phyloP scores from a whole-genome alignment of 805 yeast species.

The Barnettozyma populi region DNA sequence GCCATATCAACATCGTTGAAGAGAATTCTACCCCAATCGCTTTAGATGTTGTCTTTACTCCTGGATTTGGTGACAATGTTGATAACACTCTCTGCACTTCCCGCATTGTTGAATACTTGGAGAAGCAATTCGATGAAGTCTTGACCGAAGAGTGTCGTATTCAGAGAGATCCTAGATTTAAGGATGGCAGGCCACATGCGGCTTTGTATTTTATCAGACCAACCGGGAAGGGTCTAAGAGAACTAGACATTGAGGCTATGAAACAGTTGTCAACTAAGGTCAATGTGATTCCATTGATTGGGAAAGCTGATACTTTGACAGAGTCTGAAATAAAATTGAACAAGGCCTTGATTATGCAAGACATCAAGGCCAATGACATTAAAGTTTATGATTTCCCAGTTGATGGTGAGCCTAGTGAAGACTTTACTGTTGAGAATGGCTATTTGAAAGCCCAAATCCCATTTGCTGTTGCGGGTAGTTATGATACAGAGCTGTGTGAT shows the following conservation, averaged over 20 bases:
- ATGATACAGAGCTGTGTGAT: constrained; percentile 29
- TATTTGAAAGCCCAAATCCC: constrained; percentile 47
- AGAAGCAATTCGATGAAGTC: constrained; percentile 65
- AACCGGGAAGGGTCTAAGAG: constrained; percentile 62
- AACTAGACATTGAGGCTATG: constrained; percentile 71
- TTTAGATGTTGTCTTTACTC: constrained; percentile 61
- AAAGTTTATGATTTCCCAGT: constrained; percentile 59
- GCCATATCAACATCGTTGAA: constrained; percentile 51
- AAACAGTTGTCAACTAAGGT: constrained; percentile 62
- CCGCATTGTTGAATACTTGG: constrained; percentile 54
- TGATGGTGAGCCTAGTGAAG: constrained; percentile 18
- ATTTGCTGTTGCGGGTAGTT: constrained; percentile 61
- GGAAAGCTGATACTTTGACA: constrained; percentile 77
- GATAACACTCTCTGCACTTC: constrained; percentile 49
- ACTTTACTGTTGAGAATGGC: constrained; percentile 25
- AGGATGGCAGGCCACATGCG: constrained; percentile 71
- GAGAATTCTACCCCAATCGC: constrained; percentile 46
- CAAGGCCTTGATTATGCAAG: constrained; percentile 50
- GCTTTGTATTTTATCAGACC: constrained; percentile 72
- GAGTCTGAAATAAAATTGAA: constrained; percentile 49
- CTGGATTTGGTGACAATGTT: constrained; percentile 74
- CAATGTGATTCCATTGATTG: constrained; percentile 77
- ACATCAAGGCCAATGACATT: constrained; percentile 52
- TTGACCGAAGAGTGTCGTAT: constrained; percentile 73
- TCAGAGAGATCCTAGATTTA: constrained; percentile 62